Evolutionary conservation across 2,329 filamentous ascomycete genomes (phyloP), one percentile per base, ranked within the genome.

Genomic region (Pseudocercospora fijiensis): DNA sequence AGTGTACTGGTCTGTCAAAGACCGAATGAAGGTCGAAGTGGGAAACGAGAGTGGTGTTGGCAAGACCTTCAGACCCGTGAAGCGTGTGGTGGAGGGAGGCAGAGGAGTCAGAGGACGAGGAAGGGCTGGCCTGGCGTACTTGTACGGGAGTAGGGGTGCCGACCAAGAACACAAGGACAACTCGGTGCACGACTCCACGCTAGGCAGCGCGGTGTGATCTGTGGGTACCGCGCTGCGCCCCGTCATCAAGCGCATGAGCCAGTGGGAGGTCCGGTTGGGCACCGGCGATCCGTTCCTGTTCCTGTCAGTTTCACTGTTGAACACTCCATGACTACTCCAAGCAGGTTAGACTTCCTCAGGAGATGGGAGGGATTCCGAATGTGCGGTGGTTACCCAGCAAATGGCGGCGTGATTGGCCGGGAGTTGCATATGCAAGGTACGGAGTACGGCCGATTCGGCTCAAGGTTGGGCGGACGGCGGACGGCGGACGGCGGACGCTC

Each of bases 1-100:
- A 71, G 58, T 65, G 69, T 66, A 56, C 24, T 55, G 67, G 68
- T 69, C 69, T 72, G 49, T 67, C 69, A 71, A 68, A 70, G 69
- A 69, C 64, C 61, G 62, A 68, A 57, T 56, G 67, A 71, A 66
- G 41, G 68, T 69, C 63, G 61, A 62, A 53, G 24, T 60, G 58
- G 56, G 62, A 67, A 69, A 56, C n/a, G 67, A 70, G 64, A 67
- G 69, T 67, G 69, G 58, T 64, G 68, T 64, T 65, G 62, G 61
- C 65, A 68, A 63, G 63, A 65, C 62, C 66, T 67, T 67, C 68
- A 69, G 65, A 65, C 69, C 67, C 65, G 68, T 69, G 69, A 69
- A 69, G 65, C 60, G 69, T 66, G 61, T 49, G 49, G 26, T 53
- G 57, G 62, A 63, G 64, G 53, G 60, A 60, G 37, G 57, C 37